Percentiles rank a stretch among this genome's conserved stretches.
Evolutionary conservation across 2,329 filamentous ascomycete genomes (phyloP).

Genomic region (Leptographium galeiforme): DNA sequence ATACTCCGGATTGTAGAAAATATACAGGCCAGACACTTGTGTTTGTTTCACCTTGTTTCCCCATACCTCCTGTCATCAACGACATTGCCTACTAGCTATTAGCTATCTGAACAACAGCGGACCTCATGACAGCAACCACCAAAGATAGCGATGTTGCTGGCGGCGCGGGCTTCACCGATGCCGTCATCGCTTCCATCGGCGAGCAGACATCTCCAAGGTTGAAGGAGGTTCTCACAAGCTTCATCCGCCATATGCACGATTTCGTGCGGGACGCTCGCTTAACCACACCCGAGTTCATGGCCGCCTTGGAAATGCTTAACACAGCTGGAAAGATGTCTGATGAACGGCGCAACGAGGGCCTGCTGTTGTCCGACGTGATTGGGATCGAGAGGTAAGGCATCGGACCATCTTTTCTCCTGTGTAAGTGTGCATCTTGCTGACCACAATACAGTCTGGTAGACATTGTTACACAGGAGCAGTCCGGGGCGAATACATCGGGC

Average conservation of each 20-base stretch:
- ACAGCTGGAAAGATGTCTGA: slow-evolving; percentile 44
- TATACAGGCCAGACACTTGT: too few relatives aligned
- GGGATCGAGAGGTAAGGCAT: slow-evolving; percentile 37
- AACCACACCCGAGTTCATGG: slow-evolving; percentile 53
- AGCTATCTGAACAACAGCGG: too few relatives aligned
- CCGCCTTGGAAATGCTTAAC: slow-evolving; percentile 49
- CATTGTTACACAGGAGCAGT: slow-evolving; percentile 47
- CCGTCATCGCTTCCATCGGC: slow-evolving; percentile 50
- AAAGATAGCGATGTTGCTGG: too few relatives aligned
- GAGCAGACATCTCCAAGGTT: slow-evolving; percentile 46
- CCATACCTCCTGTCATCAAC: too few relatives aligned
- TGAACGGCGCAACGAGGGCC: slow-evolving; percentile 47
- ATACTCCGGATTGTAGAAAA: too few relatives aligned
- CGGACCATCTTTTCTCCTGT: neutral
- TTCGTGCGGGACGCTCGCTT: slow-evolving; percentile 55
- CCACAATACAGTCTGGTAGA: slow-evolving; percentile 32
- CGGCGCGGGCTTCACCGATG: slow-evolving; percentile 36
- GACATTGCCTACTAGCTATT: too few relatives aligned
- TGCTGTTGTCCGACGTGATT: slow-evolving; percentile 48
- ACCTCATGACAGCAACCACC: too few relatives aligned
- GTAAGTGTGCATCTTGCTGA: neutral
- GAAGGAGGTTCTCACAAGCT: slow-evolving; percentile 40
- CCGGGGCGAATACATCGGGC: slow-evolving; percentile 16
- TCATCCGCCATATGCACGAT: slow-evolving; percentile 53
- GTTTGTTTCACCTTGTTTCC: too few relatives aligned